Conservation (phyloP, 1,284 basidiomycete species). For the Cryptococcus floricola region DNA sequence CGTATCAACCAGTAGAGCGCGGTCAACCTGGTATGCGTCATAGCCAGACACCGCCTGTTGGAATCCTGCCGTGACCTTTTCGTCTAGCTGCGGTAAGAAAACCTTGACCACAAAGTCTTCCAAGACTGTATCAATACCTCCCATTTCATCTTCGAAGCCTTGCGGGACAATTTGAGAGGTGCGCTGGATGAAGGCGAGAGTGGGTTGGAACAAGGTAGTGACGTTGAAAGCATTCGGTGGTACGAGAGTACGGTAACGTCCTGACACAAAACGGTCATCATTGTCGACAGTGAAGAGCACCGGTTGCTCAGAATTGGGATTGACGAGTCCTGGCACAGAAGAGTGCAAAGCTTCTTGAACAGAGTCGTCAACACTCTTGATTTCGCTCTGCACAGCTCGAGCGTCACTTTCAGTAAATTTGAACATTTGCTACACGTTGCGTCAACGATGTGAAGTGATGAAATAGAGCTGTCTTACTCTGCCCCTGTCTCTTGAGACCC, state of each 20-base stretch:
- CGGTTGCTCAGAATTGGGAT: slow-evolving; percentile 21
- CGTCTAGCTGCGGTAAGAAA: slow-evolving; percentile 91
- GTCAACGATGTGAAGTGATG: not conserved
- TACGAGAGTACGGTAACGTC: slow-evolving; percentile 80
- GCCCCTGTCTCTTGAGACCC: slow-evolving; percentile 67
- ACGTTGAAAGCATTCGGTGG: slow-evolving; percentile 94
- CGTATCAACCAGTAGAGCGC: slow-evolving; percentile 9
- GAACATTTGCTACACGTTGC: slow-evolving; percentile 65
- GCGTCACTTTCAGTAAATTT: slow-evolving; percentile 82
- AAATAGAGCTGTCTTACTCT: slow-evolving; percentile 57
- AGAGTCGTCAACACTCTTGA: slow-evolving; percentile 77
- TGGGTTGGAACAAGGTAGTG: slow-evolving; percentile 87
- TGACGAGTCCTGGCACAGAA: slow-evolving; percentile 88
- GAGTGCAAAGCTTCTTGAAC: slow-evolving; percentile 78
- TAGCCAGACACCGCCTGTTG: slow-evolving; percentile 76
- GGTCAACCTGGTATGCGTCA: slow-evolving; percentile 68
- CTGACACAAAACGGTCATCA: slow-evolving; percentile 66
- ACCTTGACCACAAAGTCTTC: slow-evolving; percentile 93
- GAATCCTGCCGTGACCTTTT: slow-evolving; percentile 85
- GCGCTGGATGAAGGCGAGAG: slow-evolving; percentile 76
- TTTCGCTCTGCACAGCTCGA: slow-evolving; percentile 63
- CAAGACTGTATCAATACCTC: slow-evolving; percentile 63
- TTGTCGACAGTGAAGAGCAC: slow-evolving; percentile 50
- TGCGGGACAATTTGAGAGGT: slow-evolving; percentile 65
- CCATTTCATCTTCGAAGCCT: slow-evolving; percentile 62